phyloP scores from a whole-genome alignment of 2,329 filamentous ascomycete genomes.

The Fusarium scirpi region DNA sequence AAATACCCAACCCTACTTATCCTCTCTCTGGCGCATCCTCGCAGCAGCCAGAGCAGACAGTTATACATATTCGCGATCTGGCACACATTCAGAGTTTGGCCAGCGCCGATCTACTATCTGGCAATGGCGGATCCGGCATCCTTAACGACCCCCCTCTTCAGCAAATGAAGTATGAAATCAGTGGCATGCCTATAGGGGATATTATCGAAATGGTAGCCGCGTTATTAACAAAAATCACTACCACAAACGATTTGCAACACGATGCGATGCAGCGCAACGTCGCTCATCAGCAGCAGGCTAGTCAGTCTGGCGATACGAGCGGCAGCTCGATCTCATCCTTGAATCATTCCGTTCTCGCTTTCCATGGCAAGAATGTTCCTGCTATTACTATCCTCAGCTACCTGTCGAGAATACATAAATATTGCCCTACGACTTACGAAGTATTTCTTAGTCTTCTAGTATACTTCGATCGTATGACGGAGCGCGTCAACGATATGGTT shows the following conservation, averaged over 20 bases:
- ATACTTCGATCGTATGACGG: slow-evolving; percentile 99
- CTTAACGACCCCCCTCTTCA: slow-evolving; percentile 64
- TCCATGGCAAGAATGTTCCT: slow-evolving; percentile 97
- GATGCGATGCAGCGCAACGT: slow-evolving; percentile 84
- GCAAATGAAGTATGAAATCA: slow-evolving; percentile 87
- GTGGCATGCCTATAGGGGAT: slow-evolving; percentile 95
- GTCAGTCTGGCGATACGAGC: slow-evolving; percentile 57
- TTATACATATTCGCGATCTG: slow-evolving; percentile 87
- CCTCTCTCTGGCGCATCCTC: slow-evolving; percentile 48
- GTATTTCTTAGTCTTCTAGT: slow-evolving; percentile 95
- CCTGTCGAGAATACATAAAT: slow-evolving; percentile 95
- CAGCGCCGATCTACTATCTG: slow-evolving; percentile 76
- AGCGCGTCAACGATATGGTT: slow-evolving; percentile 87
- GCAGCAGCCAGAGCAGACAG: slow-evolving; percentile 56
- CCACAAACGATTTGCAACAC: slow-evolving; percentile 94
- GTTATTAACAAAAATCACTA: slow-evolving; percentile 95
- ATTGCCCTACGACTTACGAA: slow-evolving; percentile 98
- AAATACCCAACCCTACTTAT: slow-evolving; percentile 54
- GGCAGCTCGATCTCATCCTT: slow-evolving; percentile 69
- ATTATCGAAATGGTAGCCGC: slow-evolving; percentile 99
- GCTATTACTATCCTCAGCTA: slow-evolving; percentile 98
- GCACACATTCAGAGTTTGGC: slow-evolving; percentile 92
- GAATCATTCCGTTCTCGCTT: slow-evolving; percentile 82
- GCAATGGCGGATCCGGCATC: slow-evolving; percentile 58
- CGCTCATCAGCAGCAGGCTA: slow-evolving; percentile 68